Evolutionary conservation across 1,284 basidiomycete species (phyloP), one percentile per base, ranked within the genome.

Genomic region (Anthracocystis walkeri): DNA sequence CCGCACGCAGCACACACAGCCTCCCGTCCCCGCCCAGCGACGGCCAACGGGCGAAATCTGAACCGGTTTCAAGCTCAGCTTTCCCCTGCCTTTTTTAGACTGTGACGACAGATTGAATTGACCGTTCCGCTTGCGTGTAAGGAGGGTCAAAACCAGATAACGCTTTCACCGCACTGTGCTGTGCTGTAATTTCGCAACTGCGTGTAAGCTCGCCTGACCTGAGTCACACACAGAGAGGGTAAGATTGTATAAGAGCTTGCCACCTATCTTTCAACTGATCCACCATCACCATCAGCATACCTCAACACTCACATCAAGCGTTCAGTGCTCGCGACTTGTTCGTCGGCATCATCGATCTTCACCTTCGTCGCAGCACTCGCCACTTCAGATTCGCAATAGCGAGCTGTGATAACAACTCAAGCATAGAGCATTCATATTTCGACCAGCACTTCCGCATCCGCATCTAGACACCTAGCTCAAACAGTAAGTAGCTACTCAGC

Each of bases 151-250:
- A 14, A 11, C 12, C 35, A 38, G 35, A 38, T 38, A 38, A 38
- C 42, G n/a, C 42, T 21, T 20, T 42, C 40, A n/a, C 53, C 45
- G 54, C 33, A 49, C 53, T 57, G 58, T 41, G 60, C 53, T 62
- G 52, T 29, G 50, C 51, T 41, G 58, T 48, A 11, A n/a, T 40
- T 18, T 45, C 53, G 25, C 21, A 50, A 29, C 12, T 42, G 25
- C 59, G 48, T 49, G 48, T 50, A 38, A 45, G 60, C 58, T 71
- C 68, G 62, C 46, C 62, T 33, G 68, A 71, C 68, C 67, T 61
- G 68, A 71, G 68, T 71, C 68, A 71, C 62, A 44, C 29, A 45
- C 57, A 11, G 21, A 38, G 25, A 18, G 18, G 41, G 41, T 38
- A 31, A 25, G 33, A 35, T 27, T 10, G 49, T 71, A 71, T 71